phyloP scores from a whole-genome alignment of 2,329 filamentous ascomycete genomes.

The Aspergillus candidus region DNA sequence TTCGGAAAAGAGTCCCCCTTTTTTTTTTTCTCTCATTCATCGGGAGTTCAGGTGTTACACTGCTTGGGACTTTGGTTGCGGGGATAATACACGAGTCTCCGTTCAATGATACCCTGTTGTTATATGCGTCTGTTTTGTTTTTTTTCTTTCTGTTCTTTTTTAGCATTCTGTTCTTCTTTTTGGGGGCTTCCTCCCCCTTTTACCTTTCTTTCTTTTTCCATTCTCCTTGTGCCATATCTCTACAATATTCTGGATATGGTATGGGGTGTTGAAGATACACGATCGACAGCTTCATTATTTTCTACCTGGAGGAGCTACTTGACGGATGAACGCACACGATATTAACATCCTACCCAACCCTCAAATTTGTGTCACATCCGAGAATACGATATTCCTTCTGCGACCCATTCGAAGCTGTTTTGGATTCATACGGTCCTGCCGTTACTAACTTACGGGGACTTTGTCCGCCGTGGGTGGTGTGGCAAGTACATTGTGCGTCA shows the following conservation, averaged over 20 bases:
- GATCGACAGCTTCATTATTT: conserved; percentile 10
- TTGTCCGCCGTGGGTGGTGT: too few species aligned
- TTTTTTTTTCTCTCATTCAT: conserved; percentile 5
- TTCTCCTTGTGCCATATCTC: conserved; percentile 19
- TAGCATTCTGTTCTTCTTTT: conserved; percentile 11
- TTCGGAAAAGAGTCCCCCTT: conserved; percentile 1
- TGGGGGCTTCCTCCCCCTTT: conserved; percentile 14
- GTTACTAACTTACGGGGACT: too few species aligned
- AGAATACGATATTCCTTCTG: conserved; percentile 2
- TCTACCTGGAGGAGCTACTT: conserved; percentile 9
- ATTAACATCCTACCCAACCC: conserved; percentile 20
- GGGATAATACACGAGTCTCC: conserved; percentile 39
- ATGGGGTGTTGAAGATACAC: conserved; percentile 8
- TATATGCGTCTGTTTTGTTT: conserved; percentile 18
- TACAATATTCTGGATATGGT: conserved; percentile 14
- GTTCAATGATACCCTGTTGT: conserved; percentile 36
- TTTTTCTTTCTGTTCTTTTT: conserved; percentile 7
- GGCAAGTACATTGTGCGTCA: too few species aligned
- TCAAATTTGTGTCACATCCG: conserved; percentile 9
- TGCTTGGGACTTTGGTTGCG: conserved; percentile 29
- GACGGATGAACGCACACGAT: conserved; percentile 23
- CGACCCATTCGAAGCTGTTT: background rate
- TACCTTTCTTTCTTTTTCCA: conserved; percentile 16
- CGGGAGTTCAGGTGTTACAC: too few species aligned
- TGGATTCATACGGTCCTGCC: too few species aligned